A percentile compares a stretch with the other conserved stretches of the same genome.
These are phyloP conservation scores for Agrocybe pediades DNA, from an alignment of 768 basidiomycete genomes.

Conservation along the genomic window DNA sequence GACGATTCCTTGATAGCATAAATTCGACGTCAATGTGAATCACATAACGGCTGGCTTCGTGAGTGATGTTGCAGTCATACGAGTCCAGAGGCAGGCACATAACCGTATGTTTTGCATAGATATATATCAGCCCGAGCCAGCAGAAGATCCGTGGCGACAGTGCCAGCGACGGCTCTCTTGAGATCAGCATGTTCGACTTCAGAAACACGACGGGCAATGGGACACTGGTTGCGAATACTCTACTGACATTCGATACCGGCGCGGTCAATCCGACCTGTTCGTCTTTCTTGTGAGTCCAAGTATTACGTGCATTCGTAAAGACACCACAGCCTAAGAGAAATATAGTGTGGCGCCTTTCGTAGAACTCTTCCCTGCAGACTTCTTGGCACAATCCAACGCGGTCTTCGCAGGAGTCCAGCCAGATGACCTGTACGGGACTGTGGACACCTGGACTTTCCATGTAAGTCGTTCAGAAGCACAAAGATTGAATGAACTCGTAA, in stretches of 20 bases:
- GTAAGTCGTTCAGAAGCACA: conserved; percentile 6
- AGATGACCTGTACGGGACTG: conserved; percentile 28
- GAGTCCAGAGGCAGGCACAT: neutral
- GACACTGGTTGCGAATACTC: conserved; percentile 23
- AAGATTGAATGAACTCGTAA: too few relatives aligned
- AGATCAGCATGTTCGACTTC: conserved; percentile 28
- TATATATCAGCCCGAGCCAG: conserved; percentile 29
- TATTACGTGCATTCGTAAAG: neutral
- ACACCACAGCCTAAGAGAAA: neutral
- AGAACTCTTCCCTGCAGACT: conserved; percentile 22
- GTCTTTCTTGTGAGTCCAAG: conserved; percentile 23
- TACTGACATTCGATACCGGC: conserved; percentile 21
- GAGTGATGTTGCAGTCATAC: neutral
- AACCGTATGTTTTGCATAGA: conserved; percentile 9
- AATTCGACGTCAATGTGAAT: conserved; percentile 20
- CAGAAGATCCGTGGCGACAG: conserved; percentile 26
- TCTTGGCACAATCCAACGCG: conserved; percentile 23
- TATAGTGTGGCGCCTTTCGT: conserved; percentile 25
- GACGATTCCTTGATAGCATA: conserved; percentile 14
- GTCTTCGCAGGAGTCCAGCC: conserved; percentile 25
- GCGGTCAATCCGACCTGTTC: conserved; percentile 22
- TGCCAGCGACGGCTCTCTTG: conserved; percentile 21
- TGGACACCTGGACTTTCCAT: conserved; percentile 18
- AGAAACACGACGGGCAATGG: conserved; percentile 26
- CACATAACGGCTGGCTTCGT: conserved; percentile 21